phyloP scores from a whole-genome alignment of 2,329 filamentous ascomycete genomes.

The Neopestalotiopsis rosae region DNA sequence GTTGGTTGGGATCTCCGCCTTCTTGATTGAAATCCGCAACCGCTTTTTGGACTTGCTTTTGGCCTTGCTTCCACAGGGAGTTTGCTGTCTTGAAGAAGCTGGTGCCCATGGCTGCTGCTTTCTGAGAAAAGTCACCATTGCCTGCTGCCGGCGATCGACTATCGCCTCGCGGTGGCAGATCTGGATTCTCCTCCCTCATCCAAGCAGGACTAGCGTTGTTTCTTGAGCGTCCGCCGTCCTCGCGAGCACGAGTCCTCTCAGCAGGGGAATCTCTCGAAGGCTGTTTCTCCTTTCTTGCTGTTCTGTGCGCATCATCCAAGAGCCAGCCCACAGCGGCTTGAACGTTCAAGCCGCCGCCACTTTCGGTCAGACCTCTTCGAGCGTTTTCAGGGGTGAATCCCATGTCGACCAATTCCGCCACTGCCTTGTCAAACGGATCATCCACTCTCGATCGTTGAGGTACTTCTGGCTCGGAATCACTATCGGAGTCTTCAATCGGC shows the following conservation, averaged over 20 bases:
- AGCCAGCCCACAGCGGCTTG: slow-evolving; percentile 89
- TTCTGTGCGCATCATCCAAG: slow-evolving; percentile 86
- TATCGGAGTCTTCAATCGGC: slow-evolving; percentile 57
- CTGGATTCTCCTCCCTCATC: slow-evolving; percentile 60
- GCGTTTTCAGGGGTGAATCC: slow-evolving; percentile 88
- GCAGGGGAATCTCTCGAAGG: slow-evolving; percentile 55
- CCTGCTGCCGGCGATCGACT: slow-evolving; percentile 59
- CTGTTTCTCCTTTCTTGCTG: slow-evolving; percentile 73
- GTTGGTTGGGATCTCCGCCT: slow-evolving; percentile 78
- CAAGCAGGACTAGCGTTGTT: slow-evolving; percentile 59
- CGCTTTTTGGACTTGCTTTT: slow-evolving; percentile 91
- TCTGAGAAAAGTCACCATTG: slow-evolving; percentile 73
- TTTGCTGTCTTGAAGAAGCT: slow-evolving; percentile 93
- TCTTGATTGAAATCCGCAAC: slow-evolving; percentile 82
- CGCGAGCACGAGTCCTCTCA: slow-evolving; percentile 44
- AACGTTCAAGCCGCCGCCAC: slow-evolving; percentile 78
- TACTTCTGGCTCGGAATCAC: slow-evolving; percentile 45
- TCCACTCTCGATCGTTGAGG: slow-evolving; percentile 35
- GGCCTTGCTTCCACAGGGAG: slow-evolving; percentile 91
- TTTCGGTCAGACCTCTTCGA: slow-evolving; percentile 79
- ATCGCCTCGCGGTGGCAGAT: slow-evolving; percentile 54
- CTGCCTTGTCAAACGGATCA: slow-evolving; percentile 76
- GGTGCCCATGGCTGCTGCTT: slow-evolving; percentile 81
- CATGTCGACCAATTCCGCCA: slow-evolving; percentile 92
- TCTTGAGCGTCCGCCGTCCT: slow-evolving; percentile 38